Percentiles rank a stretch among this genome's conserved stretches.
phyloP scores from a whole-genome alignment of 1,284 basidiomycete species.

The Ceratobasidium sp. region DNA sequence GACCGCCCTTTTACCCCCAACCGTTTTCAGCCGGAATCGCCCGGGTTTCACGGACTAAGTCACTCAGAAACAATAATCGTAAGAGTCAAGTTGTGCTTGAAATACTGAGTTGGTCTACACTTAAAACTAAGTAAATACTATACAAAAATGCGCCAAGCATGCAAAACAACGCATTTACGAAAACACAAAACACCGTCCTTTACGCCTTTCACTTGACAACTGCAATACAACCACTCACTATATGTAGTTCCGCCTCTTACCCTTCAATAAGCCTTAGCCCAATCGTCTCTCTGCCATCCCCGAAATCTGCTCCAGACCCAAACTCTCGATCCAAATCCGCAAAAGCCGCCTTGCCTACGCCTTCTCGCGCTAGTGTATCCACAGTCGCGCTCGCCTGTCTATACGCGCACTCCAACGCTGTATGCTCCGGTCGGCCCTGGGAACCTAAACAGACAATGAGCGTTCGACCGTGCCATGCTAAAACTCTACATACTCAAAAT shows the following conservation, averaged over 20 bases:
- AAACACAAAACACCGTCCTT: conserved; percentile 22
- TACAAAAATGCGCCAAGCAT: conserved; percentile 15
- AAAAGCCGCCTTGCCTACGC: conserved; percentile 80
- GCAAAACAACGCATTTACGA: conserved; percentile 24
- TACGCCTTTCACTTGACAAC: conserved; percentile 5
- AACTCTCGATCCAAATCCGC: conserved; percentile 81
- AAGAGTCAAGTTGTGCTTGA: conserved; percentile 5
- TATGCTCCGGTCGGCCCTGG: conserved; percentile 75
- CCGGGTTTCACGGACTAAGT: not conserved
- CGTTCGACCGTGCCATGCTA: conserved; percentile 18
- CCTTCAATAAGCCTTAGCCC: conserved; percentile 4
- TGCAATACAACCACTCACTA: not conserved
- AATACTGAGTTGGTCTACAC: conserved; percentile 33
- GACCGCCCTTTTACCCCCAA: conserved; percentile 4
- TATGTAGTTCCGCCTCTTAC: not conserved
- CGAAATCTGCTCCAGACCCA: conserved; percentile 53
- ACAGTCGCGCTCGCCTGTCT: conserved; percentile 76
- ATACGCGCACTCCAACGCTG: conserved; percentile 79
- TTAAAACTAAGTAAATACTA: conserved; percentile 37
- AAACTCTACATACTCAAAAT: conserved; percentile 73
- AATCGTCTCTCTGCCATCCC: conserved; percentile 14
- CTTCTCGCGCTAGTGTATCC: conserved; percentile 73
- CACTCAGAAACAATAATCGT: not conserved
- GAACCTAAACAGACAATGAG: conserved; percentile 67
- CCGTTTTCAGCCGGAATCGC: conserved; percentile 3